Evolutionary conservation across 106 monocot species (phyloP).

Genomic region (Dendrobium huoshanense): DNA sequence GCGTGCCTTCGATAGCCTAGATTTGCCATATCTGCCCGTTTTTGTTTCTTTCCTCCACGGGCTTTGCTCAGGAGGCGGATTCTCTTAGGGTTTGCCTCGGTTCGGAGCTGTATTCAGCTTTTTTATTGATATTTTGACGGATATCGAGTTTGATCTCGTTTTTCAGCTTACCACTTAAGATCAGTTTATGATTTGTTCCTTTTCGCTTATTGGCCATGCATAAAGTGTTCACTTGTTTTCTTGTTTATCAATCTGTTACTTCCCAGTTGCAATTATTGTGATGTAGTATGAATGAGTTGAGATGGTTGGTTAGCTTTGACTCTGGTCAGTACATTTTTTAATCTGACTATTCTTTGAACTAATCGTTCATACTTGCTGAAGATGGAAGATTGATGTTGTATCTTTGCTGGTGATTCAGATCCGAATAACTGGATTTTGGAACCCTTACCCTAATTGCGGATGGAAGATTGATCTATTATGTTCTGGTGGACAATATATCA

Average conservation of each 20-base stretch:
- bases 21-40: background rate
- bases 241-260: background rate
- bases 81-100: background rate
- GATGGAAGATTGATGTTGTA: background rate
- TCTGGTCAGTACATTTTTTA: background rate
- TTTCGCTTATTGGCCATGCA: too few relatives aligned
- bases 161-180: background rate
- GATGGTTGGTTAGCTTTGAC: background rate
- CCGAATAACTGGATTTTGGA: background rate
- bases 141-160: background rate
- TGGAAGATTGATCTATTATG: background rate
- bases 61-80: background rate
- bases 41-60: background rate
- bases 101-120: background rate
- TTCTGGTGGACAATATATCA: background rate
- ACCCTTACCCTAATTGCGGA: background rate
- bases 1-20: background rate
- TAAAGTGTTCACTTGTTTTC: too few relatives aligned
- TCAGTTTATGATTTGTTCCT: background rate
- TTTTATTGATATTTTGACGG: background rate
- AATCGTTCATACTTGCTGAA: background rate
- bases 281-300: background rate
- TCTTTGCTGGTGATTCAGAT: background rate
- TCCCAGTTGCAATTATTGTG: background rate
- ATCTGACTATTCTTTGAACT: background rate